A percentile compares a stretch with the other conserved stretches of the same genome.
Evolutionary conservation across 108 stramenopile genomes (phyloP).

Genomic region (Asterionellopsis glacialis): DNA sequence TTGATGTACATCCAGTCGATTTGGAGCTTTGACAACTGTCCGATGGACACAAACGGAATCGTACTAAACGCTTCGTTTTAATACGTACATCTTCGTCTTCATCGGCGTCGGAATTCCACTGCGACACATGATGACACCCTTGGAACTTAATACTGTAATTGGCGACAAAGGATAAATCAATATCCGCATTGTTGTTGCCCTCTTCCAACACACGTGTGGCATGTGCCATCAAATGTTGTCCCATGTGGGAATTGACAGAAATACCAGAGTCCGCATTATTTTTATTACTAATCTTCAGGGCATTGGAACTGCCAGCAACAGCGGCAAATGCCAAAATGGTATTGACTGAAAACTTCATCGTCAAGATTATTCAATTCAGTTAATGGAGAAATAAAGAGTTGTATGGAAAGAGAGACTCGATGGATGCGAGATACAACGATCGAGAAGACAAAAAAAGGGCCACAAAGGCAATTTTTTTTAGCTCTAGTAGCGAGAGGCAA

Average conservation of each 20-base stretch:
- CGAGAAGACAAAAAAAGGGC: too few relatives aligned
- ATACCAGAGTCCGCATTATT: slow-evolving; percentile 1
- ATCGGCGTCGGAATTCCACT: slow-evolving; percentile 66
- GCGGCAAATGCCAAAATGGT: too few relatives aligned
- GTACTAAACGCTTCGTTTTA: slow-evolving; percentile 69
- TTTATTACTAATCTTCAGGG: neutral
- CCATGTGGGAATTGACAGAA: neutral
- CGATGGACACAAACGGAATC: slow-evolving; percentile 82
- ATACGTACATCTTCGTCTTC: slow-evolving; percentile 67
- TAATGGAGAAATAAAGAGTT: too few relatives aligned
- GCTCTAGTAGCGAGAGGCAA: too few relatives aligned
- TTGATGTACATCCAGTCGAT: slow-evolving; percentile 49
- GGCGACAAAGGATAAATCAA: slow-evolving; percentile 40
- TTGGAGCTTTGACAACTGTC: slow-evolving; percentile 39
- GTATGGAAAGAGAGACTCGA: too few relatives aligned
- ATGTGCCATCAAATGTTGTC: neutral
- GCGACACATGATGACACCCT: slow-evolving; percentile 76
- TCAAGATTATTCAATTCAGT: too few relatives aligned
- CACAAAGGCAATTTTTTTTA: too few relatives aligned
- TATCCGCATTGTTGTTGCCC: slow-evolving; percentile 1
- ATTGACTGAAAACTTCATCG: too few relatives aligned
- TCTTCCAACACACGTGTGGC: slow-evolving; percentile 5
- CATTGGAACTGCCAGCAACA: neutral
- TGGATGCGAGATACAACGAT: too few relatives aligned
- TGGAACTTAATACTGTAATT: slow-evolving; percentile 80